Base-by-base conservation (phyloP, 352 stramenopile genomes). In the Phytophthora citrophthora region DNA sequence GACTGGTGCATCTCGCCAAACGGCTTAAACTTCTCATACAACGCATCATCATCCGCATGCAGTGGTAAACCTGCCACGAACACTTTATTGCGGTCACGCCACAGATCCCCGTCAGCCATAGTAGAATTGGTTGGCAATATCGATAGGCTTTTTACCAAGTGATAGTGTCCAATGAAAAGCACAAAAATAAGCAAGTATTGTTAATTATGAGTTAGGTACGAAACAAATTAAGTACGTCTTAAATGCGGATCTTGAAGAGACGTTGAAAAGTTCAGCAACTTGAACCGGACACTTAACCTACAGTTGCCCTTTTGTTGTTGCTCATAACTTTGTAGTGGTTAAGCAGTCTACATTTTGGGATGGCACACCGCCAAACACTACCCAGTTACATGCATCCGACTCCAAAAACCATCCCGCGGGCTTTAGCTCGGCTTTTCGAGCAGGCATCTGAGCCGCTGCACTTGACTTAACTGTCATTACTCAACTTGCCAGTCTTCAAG, bases 21-120 rank as follows among this genome's bases (percentile, higher is more conserved):
- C 8, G 62, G 15, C 27, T 83, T 73, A 66, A 93, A 95, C 63
- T 93, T 93, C 2, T 77, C 71, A 58, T 82, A 85, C 38, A 95
- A 70, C 52, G 80, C 80, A 49, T 79, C 63, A 41, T 95, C 87
- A 57, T 93, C 83, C 32, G 71, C 83, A 32, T 86, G 56, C 18
- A 68, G 26, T 7, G 87, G 87, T 29, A 95, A 64, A 1, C 87
- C 87, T 10, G 84, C 87, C 41, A 95, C 85, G 64, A 95, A 93
- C 49, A 95, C 81, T 74, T 95, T 95, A 74, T 93, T 95, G 68
- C 87, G 87, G 69, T 95, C 87, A 49, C 87, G 87, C 87, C 87
- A 95, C 26, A 95, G 72, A 54, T 94, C 72, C 7, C 63, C 68
- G 64, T 89, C 81, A 9, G 66, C 70, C 82, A 90, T 91, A 4